A percentile compares a stretch with the other conserved stretches of the same genome.
These are phyloP conservation scores for Melastoma malabathricum DNA, from an alignment of 345 rosid species.

Conservation along the genomic window DNA sequence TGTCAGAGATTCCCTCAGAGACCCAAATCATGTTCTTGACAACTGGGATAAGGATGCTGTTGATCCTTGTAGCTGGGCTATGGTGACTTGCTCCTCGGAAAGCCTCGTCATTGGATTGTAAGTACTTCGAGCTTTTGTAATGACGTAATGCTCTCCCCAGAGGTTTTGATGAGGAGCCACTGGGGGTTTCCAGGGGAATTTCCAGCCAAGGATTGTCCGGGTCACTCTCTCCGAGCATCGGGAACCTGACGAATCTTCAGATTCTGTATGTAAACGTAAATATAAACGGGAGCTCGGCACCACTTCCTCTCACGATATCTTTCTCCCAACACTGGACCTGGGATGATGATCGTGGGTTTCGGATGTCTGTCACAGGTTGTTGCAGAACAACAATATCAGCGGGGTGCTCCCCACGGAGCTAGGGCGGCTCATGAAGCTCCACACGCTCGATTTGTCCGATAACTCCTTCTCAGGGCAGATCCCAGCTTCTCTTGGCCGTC, in stretches of 20 bases:
- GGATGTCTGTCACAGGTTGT: slow-evolving; percentile 4
- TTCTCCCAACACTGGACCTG: too few species aligned
- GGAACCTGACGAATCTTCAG: slow-evolving; percentile 16
- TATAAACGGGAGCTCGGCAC: background rate
- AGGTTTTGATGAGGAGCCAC: too few species aligned
- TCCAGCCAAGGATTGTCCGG: slow-evolving; percentile 15
- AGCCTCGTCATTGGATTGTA: slow-evolving; percentile 16
- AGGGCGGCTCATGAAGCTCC: slow-evolving; percentile 59
- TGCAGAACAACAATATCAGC: slow-evolving; percentile 85
- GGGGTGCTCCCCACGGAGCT: slow-evolving; percentile 71
- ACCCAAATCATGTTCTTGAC: slow-evolving; percentile 13
- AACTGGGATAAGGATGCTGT: slow-evolving; percentile 16
- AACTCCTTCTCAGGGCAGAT: slow-evolving; percentile 61
- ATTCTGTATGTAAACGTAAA: slow-evolving; percentile 11
- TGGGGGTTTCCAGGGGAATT: slow-evolving; percentile 8
- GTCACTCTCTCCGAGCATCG: slow-evolving; percentile 18
- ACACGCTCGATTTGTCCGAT: slow-evolving; percentile 81
- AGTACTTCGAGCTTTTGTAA: slow-evolving; percentile 1
- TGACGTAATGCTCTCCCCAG: too few species aligned
- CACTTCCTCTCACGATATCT: too few species aligned
- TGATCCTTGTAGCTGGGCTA: slow-evolving; percentile 18
- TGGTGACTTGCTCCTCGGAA: slow-evolving; percentile 15
- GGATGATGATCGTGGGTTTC: background rate
- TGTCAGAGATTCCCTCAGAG: slow-evolving; percentile 9
- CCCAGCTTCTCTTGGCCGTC: slow-evolving; percentile 50